phyloP scores from a whole-genome alignment of 1,284 basidiomycete genomes.

The Leccinum subfulvum region DNA sequence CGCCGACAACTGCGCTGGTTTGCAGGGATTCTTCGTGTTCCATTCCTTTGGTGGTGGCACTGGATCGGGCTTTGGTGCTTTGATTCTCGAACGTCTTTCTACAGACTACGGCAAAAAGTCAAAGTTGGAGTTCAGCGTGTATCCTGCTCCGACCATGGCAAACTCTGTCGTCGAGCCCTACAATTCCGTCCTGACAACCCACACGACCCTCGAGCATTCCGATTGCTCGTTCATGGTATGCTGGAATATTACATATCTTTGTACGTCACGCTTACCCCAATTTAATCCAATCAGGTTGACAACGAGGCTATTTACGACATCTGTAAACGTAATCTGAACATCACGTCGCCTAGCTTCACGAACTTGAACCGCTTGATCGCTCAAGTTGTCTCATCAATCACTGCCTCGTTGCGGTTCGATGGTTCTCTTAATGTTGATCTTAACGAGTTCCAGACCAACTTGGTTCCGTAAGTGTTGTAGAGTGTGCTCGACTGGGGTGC shows the following conservation, averaged over 20 bases:
- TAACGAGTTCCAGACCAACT: conserved; percentile 92
- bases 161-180: conserved; percentile 99
- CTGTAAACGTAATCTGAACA: conserved; percentile 86
- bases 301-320: conserved; percentile 97
- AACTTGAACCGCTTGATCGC: conserved; percentile 90
- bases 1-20: conserved; percentile 95
- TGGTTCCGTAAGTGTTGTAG: conserved; percentile 60
- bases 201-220: conserved; percentile 98
- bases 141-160: conserved; percentile 92
- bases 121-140: conserved; percentile 98
- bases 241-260: conserved; percentile 15
- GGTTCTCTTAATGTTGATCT: conserved; percentile 90
- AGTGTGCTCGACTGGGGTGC: conserved; percentile 4
- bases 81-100: conserved; percentile 95
- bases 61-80: conserved; percentile 97
- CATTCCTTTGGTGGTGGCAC: conserved; percentile 99
- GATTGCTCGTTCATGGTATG: conserved; percentile 98
- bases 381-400: conserved; percentile 87
- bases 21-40: conserved; percentile 99
- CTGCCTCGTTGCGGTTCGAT: conserved; percentile 70
- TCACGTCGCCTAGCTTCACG: conserved; percentile 78
- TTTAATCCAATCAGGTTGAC: conserved; percentile 57
- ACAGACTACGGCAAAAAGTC: conserved; percentile 99
- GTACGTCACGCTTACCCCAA: conserved; percentile 4
- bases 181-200: conserved; percentile 98